Base-by-base conservation (phyloP, 768 basidiomycete genomes). In the Pleurotus salmoneostramineus region DNA sequence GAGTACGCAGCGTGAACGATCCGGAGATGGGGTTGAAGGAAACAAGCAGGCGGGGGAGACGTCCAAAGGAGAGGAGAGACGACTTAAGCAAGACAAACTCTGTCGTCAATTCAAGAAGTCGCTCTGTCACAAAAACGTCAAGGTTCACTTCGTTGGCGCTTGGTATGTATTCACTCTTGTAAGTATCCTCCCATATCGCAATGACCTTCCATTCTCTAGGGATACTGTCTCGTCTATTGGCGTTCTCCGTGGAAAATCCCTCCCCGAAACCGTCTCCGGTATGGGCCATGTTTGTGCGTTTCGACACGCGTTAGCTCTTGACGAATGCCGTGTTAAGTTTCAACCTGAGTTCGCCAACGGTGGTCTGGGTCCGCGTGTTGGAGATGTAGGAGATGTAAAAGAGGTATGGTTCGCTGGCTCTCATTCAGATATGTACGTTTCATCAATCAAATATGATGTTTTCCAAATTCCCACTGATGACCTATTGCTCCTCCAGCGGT, bases 181-280 rank as follows among this genome's bases (percentile, higher is more conserved):
- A 27, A 27, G 21, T 59, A 5, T 10, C 32, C 34, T 5, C 37
- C 17, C 46, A 4, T 31, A 12, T 32, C 37, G 31, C 34, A 52
- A 12, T 52, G 12, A 12, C 21, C 21, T 27, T 3, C 21, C 21
- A 27, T 27, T 27, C 21, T 31, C 11, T 48, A 79, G 78, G 78
- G 79, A 79, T 33, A 77, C 77, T 1, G 79, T 79, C 4, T 79
- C 79, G 3, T 77, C 78, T 0, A 69, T 80, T 43, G 76, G 79
- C 3, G 10, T 77, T 3, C 36, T 68, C 2, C 62, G 76, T 45
- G 61, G 57, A 12, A 66, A 57, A 6, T 65, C 59, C 17, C 56
- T 76, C 5, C 75, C 78, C 4, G 59, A 57, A 32, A 73, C 73
- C 6, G 67, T 60, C 47, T 56, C 61, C 0, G 40, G 40, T 50